Conservation (phyloP, 192 early-diverging fungal genomes). For the Thamnidium elegans region DNA sequence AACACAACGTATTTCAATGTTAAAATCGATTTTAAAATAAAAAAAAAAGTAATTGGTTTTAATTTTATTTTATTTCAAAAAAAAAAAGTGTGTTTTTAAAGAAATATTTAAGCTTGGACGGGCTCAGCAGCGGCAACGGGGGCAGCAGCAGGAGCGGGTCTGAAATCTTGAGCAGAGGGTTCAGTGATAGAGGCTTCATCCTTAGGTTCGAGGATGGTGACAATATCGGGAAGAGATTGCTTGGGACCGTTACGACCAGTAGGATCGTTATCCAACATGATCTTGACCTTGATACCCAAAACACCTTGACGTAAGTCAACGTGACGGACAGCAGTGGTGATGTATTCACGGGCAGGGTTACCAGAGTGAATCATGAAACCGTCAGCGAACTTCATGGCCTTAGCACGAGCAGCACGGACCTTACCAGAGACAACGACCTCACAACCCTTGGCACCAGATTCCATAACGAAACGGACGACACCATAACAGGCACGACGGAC, state of each 20-base stretch:
- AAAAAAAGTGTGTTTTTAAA: background rate
- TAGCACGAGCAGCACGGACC: slow-evolving; percentile 99
- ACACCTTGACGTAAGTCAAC: slow-evolving; percentile 98
- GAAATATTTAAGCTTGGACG: slow-evolving; percentile 21
- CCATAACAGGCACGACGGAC: slow-evolving; percentile 97
- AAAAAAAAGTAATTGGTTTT: too few relatives aligned
- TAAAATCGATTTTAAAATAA: too few relatives aligned
- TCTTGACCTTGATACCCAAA: slow-evolving; percentile 99
- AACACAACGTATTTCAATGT: background rate
- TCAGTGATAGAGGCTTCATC: slow-evolving; percentile 70
- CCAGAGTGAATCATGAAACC: slow-evolving; percentile 99
- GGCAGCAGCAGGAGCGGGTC: slow-evolving; percentile 31
- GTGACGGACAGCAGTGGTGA: slow-evolving; percentile 95
- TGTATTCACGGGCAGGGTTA: slow-evolving; percentile 94
- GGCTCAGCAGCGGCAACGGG: slow-evolving; percentile 24
- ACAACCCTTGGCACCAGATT: slow-evolving; percentile 98
- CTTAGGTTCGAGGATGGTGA: slow-evolving; percentile 94
- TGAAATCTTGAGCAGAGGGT: slow-evolving; percentile 65
- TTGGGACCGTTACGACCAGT: slow-evolving; percentile 92
- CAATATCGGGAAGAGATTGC: slow-evolving; percentile 92
- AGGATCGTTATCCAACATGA: slow-evolving; percentile 95
- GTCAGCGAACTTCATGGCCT: slow-evolving; percentile 99
- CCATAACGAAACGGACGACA: slow-evolving; percentile 99
- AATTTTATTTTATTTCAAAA: background rate
- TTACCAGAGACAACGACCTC: slow-evolving; percentile 99